A percentile compares a stretch with the other conserved stretches of the same genome.
Evolutionary conservation across 106 monocot species (phyloP).

Genomic region (Dendrobium chrysotoxum): DNA sequence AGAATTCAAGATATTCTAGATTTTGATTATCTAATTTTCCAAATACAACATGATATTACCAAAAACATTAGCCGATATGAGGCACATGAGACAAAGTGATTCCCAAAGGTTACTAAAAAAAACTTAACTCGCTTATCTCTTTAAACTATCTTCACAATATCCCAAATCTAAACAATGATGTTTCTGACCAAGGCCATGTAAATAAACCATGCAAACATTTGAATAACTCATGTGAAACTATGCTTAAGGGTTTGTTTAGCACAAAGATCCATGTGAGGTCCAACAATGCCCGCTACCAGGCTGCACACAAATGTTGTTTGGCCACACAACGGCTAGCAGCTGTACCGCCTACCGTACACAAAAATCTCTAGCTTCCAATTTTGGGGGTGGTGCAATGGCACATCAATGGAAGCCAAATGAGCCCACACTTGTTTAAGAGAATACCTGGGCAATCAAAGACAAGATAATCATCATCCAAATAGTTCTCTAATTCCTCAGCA

Average conservation of each 20-base stretch:
- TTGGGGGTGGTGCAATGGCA: not conserved
- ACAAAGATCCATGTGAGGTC: too few species aligned
- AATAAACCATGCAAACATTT: not conserved
- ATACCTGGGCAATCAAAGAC: constrained; percentile 98
- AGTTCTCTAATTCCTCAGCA: constrained; percentile 74
- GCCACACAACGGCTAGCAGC: too few species aligned
- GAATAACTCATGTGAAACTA: not conserved
- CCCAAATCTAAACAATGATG: not conserved
- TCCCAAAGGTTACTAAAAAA: not conserved
- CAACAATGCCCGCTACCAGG: too few species aligned
- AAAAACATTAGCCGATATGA: not conserved
- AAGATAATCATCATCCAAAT: constrained; percentile 93
- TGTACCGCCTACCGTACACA: not conserved
- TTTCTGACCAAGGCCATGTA: not conserved
- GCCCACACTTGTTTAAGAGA: not conserved
- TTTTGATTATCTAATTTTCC: not conserved
- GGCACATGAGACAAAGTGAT: not conserved
- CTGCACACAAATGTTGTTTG: too few species aligned
- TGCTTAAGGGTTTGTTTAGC: too few species aligned
- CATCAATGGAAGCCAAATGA: not conserved
- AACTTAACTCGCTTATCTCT: not conserved
- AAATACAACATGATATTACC: not conserved
- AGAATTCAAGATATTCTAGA: not conserved
- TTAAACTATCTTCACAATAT: not conserved
- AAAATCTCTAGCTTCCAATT: not conserved